Evolutionary conservation across 345 rosid species (phyloP).

Genomic region (Kandelia obovata): DNA sequence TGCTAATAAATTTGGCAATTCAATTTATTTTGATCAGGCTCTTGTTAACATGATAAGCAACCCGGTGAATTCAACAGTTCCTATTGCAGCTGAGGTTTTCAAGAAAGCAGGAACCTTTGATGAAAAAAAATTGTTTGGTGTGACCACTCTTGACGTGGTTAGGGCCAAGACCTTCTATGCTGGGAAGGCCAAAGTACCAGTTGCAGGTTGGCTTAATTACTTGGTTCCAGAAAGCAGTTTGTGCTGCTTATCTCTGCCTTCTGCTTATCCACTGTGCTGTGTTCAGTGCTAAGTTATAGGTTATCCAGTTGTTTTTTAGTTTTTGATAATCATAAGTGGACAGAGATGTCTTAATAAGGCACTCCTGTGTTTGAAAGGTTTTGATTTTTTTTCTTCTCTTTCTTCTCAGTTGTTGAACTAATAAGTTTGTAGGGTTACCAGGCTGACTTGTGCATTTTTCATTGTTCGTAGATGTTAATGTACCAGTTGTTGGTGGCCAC

Average conservation of each 20-base stretch:
- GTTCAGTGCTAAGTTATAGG: too few relatives aligned
- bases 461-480: slow-evolving; percentile 53
- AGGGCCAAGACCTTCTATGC: slow-evolving; percentile 84
- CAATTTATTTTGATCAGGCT: slow-evolving; percentile 35
- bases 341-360: too few relatives aligned
- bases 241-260: not conserved
- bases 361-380: not conserved
- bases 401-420: not conserved
- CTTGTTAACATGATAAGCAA: slow-evolving; percentile 77
- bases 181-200: slow-evolving; percentile 56
- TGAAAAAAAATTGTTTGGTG: slow-evolving; percentile 66
- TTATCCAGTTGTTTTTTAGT: too few relatives aligned
- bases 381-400: not conserved
- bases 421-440: not conserved
- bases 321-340: too few relatives aligned
- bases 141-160: slow-evolving; percentile 76
- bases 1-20: not conserved
- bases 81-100: slow-evolving; percentile 70
- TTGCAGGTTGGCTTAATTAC: slow-evolving; percentile 46
- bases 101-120: slow-evolving; percentile 73
- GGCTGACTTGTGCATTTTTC: not conserved
- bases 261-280: not conserved
- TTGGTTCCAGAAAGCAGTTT: not conserved
- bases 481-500: slow-evolving; percentile 84
- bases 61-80: slow-evolving; percentile 77